Conservation (phyloP, 139 green algal species). For the Chlamydomonas sp. region DNA sequence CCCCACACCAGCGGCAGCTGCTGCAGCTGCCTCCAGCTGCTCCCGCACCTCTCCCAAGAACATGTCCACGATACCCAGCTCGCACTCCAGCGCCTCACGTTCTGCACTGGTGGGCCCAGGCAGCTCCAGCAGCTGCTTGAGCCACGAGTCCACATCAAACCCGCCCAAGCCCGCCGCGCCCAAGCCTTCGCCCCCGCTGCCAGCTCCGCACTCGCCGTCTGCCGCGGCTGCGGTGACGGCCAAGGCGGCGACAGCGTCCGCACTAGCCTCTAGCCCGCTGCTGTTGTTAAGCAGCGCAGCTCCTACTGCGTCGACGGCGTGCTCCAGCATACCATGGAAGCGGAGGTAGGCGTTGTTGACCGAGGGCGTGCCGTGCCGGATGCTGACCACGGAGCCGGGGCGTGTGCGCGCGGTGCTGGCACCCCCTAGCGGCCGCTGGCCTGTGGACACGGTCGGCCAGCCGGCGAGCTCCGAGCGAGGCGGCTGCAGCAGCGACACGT, state of each 20-base stretch:
- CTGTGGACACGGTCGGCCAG: not conserved
- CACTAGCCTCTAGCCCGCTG: no score
- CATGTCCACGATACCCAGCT: not conserved
- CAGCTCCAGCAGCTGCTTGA: not conserved
- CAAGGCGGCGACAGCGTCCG: no score
- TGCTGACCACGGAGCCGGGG: slow-evolving; percentile 26
- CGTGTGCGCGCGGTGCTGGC: not conserved
- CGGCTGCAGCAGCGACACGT: not conserved
- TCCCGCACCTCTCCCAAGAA: not conserved
- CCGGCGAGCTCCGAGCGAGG: not conserved
- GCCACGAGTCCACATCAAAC: not conserved
- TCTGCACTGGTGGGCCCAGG: slow-evolving; percentile 4
- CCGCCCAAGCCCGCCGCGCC: not conserved
- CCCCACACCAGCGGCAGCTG: not conserved
- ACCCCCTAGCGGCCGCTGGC: not conserved
- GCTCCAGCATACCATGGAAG: slow-evolving; percentile 18
- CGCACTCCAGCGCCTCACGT: slow-evolving; percentile 12
- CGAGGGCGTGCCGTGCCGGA: slow-evolving; percentile 14
- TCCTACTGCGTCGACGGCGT: not conserved
- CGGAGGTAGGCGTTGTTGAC: slow-evolving; percentile 32
- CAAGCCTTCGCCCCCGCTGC: not conserved
- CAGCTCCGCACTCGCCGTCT: not conserved
- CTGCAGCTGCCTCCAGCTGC: not conserved
- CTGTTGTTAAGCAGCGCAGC: no score
- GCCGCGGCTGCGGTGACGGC: not conserved